phyloP scores from a whole-genome alignment of 2,329 filamentous ascomycete genomes.

The Colletotrichum falcatum region DNA sequence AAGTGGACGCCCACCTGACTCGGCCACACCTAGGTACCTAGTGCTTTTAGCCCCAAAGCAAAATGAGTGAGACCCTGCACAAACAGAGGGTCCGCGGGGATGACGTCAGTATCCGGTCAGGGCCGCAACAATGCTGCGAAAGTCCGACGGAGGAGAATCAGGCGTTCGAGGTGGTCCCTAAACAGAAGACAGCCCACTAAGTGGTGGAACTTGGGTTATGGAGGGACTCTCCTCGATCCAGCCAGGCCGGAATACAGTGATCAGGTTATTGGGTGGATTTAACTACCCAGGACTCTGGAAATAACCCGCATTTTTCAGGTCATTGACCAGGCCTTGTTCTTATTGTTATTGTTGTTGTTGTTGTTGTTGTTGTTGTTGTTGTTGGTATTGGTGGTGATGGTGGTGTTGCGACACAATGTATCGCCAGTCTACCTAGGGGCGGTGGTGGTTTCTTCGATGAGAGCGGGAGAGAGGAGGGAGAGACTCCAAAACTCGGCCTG shows the following conservation, averaged over 20 bases:
- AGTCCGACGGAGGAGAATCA: constrained; percentile 9
- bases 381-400: too few species aligned
- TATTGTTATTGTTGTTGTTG: too few species aligned
- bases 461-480: neutral
- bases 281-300: neutral
- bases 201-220: neutral
- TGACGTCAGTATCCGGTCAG: constrained; percentile 34
- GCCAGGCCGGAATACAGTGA: neutral
- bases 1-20: constrained; percentile 32
- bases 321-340: neutral
- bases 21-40: too few species aligned
- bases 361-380: too few species aligned
- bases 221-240: neutral
- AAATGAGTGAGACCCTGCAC: constrained; percentile 30
- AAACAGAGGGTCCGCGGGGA: constrained; percentile 21
- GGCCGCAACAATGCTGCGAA: constrained; percentile 20
- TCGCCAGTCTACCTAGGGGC: neutral
- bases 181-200: constrained; percentile 7
- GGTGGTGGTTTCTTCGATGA: neutral
- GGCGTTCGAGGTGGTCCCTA: neutral
- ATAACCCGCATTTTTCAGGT: neutral
- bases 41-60: constrained; percentile 11
- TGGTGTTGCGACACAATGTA: neutral
- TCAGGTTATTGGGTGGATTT: neutral
- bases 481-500: constrained; percentile 1